These are phyloP conservation scores for Populus pruinosa DNA, from an alignment of 345 rosid species.

Conservation along the genomic window DNA sequence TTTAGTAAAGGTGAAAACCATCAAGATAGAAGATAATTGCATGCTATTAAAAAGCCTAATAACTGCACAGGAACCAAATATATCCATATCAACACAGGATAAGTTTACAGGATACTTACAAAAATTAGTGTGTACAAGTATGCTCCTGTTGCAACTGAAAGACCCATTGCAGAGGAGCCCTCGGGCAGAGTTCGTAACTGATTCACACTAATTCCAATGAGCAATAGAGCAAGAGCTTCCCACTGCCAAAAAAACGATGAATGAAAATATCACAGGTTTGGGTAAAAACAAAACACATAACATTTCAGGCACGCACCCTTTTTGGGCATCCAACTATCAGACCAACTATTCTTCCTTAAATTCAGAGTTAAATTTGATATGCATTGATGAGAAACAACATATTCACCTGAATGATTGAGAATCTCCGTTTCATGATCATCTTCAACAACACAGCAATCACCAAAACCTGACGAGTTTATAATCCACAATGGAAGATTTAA, in stretches of 20 bases:
- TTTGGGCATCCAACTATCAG: background rate
- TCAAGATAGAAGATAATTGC: background rate
- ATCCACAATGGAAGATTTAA: background rate
- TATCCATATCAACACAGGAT: background rate
- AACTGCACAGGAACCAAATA: background rate
- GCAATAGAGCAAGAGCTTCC: conserved; percentile 95
- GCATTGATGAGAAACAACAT: background rate
- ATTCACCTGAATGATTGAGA: conserved; percentile 78
- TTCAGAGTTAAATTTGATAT: conserved; percentile 10
- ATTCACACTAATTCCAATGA: conserved; percentile 89
- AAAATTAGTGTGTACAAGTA: conserved; percentile 79
- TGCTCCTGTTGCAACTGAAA: conserved; percentile 81
- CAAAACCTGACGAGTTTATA: conserved; percentile 53
- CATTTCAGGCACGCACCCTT: background rate
- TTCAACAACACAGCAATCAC: conserved; percentile 88
- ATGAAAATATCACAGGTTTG: background rate
- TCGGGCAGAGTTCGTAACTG: conserved; percentile 86
- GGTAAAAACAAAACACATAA: background rate
- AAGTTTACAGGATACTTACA: conserved; percentile 48
- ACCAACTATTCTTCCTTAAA: conserved; percentile 16
- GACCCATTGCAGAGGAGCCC: conserved; percentile 64
- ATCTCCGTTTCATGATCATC: conserved; percentile 83
- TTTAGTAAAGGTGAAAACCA: background rate
- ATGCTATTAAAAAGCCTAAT: background rate
- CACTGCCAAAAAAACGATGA: conserved; percentile 48